These are phyloP conservation scores for Tylopilus intermedius DNA, from an alignment of 768 basidiomycete species.

Conservation along the genomic window DNA sequence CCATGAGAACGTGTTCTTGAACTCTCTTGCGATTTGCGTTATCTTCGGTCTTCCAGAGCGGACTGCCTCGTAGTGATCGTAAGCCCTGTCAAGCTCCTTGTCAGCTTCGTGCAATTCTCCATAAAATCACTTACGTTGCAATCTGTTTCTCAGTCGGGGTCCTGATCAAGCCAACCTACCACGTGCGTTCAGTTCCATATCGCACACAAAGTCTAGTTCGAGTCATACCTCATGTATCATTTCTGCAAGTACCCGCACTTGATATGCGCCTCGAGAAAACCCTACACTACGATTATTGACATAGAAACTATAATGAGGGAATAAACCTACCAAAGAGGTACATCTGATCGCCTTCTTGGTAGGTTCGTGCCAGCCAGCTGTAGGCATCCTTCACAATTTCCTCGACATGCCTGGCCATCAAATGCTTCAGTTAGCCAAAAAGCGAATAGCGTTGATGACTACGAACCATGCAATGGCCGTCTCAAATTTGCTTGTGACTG, in stretches of 20 bases:
- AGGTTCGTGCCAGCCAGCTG: conserved; percentile 29
- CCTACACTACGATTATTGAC: conserved; percentile 10
- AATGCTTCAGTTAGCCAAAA: not conserved
- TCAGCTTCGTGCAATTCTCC: not conserved
- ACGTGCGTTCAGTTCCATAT: not conserved
- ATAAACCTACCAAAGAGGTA: conserved; percentile 30
- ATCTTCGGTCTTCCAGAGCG: conserved; percentile 3
- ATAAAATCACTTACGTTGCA: conserved; percentile 8
- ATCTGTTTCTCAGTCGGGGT: conserved; percentile 15
- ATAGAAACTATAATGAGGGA: not conserved
- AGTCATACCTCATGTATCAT: conserved; percentile 34
- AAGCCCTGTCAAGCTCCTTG: conserved; percentile 4
- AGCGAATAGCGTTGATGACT: not conserved
- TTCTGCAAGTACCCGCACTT: conserved; percentile 36
- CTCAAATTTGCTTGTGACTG: conserved; percentile 28
- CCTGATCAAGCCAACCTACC: not conserved
- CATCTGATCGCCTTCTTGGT: conserved; percentile 26
- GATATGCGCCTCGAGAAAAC: conserved; percentile 43
- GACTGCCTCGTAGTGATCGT: conserved; percentile 1
- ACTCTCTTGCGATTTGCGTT: conserved; percentile 16
- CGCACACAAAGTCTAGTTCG: no score
- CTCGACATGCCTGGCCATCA: conserved; percentile 31
- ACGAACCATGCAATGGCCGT: conserved; percentile 36
- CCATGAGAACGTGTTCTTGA: conserved; percentile 37
- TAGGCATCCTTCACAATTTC: conserved; percentile 27